Evolutionary conservation across 768 basidiomycete species (phyloP).

Genomic region (Panaeolus papilionaceus): DNA sequence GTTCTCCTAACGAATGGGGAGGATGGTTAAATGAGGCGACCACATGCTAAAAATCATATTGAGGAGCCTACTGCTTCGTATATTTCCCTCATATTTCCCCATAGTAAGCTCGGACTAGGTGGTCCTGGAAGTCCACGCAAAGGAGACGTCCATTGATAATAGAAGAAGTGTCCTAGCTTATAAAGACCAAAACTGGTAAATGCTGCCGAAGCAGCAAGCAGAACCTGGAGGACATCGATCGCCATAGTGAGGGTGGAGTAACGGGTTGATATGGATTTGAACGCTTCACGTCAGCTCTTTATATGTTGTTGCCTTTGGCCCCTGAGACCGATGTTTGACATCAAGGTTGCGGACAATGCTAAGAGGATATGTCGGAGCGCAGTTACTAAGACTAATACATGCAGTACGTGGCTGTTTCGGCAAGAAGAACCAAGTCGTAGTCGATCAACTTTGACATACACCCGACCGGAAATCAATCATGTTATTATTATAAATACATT

Average conservation of each 20-base stretch:
- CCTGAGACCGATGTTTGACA: not conserved
- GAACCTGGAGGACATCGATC: not conserved
- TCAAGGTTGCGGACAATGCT: not conserved
- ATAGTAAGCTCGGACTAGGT: conserved; percentile 47
- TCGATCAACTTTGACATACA: not conserved
- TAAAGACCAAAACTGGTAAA: conserved; percentile 36
- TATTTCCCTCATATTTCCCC: conserved; percentile 55
- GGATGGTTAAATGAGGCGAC: not conserved
- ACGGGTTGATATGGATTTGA: not conserved
- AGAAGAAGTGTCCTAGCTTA: conserved; percentile 37
- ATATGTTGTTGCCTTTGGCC: not conserved
- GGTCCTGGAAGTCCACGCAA: conserved; percentile 60
- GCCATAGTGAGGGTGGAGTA: not conserved
- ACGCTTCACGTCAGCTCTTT: not conserved
- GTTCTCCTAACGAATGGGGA: conserved; percentile 35
- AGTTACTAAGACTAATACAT: not conserved
- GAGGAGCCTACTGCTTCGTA: conserved; percentile 42
- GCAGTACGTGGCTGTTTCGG: conserved; percentile 7
- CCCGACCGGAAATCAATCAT: not conserved
- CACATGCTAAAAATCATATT: too few relatives aligned
- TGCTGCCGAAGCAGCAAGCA: conserved; percentile 18
- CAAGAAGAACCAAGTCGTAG: not conserved
- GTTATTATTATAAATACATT: conserved; percentile 2
- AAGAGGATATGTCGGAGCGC: not conserved
- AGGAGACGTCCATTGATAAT: conserved; percentile 44